A percentile compares a stretch with the other conserved stretches of the same genome.
These are phyloP conservation scores for Pleurotus salmoneostramineus DNA, from an alignment of 768 basidiomycete species.

Conservation along the genomic window DNA sequence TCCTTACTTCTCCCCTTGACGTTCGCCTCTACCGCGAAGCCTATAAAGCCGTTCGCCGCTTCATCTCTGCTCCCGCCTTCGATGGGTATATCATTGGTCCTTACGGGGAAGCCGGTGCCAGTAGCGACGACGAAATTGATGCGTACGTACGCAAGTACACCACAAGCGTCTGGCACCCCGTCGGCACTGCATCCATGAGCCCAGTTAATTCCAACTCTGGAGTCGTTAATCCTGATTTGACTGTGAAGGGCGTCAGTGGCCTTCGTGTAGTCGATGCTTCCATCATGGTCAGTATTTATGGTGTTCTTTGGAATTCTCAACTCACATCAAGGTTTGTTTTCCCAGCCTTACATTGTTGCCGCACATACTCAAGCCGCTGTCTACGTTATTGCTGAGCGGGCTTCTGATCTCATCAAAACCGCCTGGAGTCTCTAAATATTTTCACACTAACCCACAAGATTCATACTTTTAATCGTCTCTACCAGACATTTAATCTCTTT, in stretches of 20 bases:
- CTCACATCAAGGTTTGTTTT: background rate
- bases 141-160: conserved; percentile 17
- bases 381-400: conserved; percentile 21
- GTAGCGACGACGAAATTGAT: conserved; percentile 24
- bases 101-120: conserved; percentile 13
- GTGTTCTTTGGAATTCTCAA: background rate
- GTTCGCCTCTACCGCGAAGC: conserved; percentile 13
- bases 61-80: conserved; percentile 15
- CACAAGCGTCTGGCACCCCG: conserved; percentile 24
- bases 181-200: conserved; percentile 24
- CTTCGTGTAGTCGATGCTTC: conserved; percentile 34
- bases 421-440: background rate
- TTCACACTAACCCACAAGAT: no score
- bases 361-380: conserved; percentile 20
- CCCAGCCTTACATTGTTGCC: conserved; percentile 17
- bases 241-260: conserved; percentile 28
- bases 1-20: conserved; percentile 24
- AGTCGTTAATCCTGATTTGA: conserved; percentile 26
- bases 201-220: conserved; percentile 9
- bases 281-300: conserved; percentile 18
- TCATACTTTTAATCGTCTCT: no score
- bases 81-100: conserved; percentile 14
- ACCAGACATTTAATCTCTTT: no score
- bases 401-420: conserved; percentile 19
- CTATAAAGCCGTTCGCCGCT: conserved; percentile 10